Conservation (phyloP, 2,329 filamentous ascomycete species). For the Pestalotiopsis sp. region DNA sequence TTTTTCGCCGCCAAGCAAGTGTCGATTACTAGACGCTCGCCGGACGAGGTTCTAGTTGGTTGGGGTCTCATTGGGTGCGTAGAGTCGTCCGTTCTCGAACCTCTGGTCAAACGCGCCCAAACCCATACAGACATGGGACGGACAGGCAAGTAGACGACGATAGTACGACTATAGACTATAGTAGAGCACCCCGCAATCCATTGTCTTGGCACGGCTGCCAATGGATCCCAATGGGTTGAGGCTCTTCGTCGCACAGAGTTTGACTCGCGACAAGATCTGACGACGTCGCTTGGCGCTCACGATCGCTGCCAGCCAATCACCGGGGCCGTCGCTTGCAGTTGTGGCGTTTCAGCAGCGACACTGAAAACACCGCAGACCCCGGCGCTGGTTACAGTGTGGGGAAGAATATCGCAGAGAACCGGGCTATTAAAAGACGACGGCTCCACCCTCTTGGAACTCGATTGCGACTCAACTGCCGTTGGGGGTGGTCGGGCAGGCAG, state of each 20-base stretch:
- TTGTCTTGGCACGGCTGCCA: constrained; percentile 10
- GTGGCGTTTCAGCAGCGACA: constrained; percentile 9
- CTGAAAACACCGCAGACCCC: constrained; percentile 13
- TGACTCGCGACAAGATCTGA: constrained; percentile 5
- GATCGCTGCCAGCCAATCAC: constrained; percentile 7
- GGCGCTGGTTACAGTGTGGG: constrained; percentile 4
- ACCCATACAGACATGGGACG: neutral
- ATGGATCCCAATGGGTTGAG: neutral
- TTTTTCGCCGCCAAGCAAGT: neutral
- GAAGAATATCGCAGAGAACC: neutral
- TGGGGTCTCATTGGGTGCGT: neutral
- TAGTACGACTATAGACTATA: neutral
- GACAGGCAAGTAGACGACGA: neutral
- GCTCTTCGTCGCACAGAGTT: neutral
- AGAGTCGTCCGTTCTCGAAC: constrained; percentile 11
- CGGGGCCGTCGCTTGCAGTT: neutral
- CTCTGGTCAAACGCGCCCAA: neutral
- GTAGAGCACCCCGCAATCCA: neutral
- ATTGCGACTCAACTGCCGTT: constrained; percentile 3
- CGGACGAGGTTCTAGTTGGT: neutral
- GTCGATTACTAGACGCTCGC: neutral
- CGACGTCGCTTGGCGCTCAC: neutral
- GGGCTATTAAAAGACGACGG: constrained; percentile 12
- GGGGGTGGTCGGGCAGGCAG: neutral
- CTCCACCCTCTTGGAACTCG: constrained; percentile 11